phyloP scores from a whole-genome alignment of 2,329 filamentous ascomycete species.

The Arthrocladium fulminans region DNA sequence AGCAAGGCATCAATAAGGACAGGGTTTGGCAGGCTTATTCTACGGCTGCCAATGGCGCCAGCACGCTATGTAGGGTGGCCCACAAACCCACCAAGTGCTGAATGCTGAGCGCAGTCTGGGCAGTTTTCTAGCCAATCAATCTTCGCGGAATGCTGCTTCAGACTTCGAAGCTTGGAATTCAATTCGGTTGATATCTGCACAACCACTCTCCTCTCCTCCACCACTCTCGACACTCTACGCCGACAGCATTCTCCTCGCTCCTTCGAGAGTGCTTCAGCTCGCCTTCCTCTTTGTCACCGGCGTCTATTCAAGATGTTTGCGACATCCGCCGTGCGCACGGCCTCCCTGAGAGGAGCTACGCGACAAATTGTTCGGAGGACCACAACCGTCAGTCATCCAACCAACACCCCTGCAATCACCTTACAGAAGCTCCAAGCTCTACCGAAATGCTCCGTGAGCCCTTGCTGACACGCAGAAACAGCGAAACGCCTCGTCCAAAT shows the following conservation, averaged over 20 bases:
- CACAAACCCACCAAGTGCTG: no score
- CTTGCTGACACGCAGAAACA: conserved; percentile 24
- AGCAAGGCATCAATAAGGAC: no score
- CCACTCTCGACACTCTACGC: conserved; percentile 6
- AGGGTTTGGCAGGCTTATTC: no score
- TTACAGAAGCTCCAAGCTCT: conserved; percentile 26
- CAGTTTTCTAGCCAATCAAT: conserved; percentile 10
- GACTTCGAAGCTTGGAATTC: conserved; percentile 12
- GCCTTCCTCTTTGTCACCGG: conserved; percentile 13
- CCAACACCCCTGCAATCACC: conserved; percentile 22
- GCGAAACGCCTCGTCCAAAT: conserved; percentile 58
- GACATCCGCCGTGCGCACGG: conserved; percentile 80
- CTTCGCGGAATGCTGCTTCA: conserved; percentile 12
- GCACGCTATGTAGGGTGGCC: no score
- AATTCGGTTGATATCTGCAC: not conserved
- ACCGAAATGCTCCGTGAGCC: conserved; percentile 11
- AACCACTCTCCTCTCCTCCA: conserved; percentile 13
- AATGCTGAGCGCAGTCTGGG: no score
- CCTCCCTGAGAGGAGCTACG: conserved; percentile 73
- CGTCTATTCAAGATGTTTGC: conserved; percentile 66
- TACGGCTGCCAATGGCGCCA: no score
- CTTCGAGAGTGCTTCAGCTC: conserved; percentile 15
- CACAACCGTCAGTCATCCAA: conserved; percentile 61
- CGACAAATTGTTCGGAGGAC: conserved; percentile 63
- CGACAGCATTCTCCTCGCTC: conserved; percentile 12